Conservation (phyloP, 805 yeast genomes). For the Lipomyces anomalus region DNA sequence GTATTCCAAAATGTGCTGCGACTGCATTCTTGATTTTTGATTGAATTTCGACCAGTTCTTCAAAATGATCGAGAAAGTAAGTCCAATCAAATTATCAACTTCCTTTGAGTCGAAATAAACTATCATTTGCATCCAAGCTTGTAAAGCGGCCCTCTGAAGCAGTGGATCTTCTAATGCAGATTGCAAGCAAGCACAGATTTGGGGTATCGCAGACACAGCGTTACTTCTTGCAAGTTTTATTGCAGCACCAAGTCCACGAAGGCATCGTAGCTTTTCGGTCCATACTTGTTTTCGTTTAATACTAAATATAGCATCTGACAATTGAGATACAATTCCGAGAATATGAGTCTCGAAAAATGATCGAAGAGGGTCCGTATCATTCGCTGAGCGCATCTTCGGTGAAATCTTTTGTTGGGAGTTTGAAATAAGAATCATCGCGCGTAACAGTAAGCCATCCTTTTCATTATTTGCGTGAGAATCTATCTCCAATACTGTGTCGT, state of each 20-base stretch:
- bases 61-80: constrained; percentile 64
- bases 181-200: constrained; percentile 78
- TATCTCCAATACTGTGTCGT: no score
- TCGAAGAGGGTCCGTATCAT: no score
- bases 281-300: constrained; percentile 65
- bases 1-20: no score
- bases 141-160: constrained; percentile 55
- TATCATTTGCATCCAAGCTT: constrained; percentile 61
- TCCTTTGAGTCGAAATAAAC: constrained; percentile 50
- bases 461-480: no score
- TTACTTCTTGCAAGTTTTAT: constrained; percentile 49
- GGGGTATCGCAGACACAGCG: constrained; percentile 69
- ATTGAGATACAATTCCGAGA: constrained; percentile 68
- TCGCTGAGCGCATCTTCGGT: no score
- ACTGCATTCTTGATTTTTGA: no score
- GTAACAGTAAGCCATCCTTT: no score
- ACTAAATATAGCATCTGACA: constrained; percentile 74
- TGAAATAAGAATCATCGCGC: no score
- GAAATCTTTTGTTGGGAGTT: no score
- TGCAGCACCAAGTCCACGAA: constrained; percentile 67
- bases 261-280: constrained; percentile 62
- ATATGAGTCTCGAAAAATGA: constrained; percentile 52
- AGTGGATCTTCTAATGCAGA: constrained; percentile 62
- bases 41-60: no score
- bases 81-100: constrained; percentile 62